phyloP scores from a whole-genome alignment of 2,329 filamentous ascomycete genomes.

The Diplodia mutila region DNA sequence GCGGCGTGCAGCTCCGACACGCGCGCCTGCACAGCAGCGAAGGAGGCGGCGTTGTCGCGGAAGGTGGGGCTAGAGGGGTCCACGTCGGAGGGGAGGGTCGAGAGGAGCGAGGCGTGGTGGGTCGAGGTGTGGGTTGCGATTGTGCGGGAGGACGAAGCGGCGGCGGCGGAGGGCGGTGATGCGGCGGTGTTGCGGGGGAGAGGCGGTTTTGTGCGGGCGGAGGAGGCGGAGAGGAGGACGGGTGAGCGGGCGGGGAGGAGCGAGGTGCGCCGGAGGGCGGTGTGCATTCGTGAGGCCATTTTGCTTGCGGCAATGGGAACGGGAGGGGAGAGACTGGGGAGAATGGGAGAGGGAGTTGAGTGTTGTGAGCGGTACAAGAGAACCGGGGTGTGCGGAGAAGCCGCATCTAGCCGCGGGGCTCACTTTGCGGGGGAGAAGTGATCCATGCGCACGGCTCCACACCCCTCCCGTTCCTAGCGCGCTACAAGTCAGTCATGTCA shows the following conservation, averaged over 20 bases:
- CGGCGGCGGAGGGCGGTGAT: not conserved
- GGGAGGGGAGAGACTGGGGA: not conserved
- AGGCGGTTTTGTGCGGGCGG: not conserved
- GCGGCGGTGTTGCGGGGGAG: not conserved
- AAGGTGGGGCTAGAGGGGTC: conserved; percentile 79
- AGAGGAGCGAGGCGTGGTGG: conserved; percentile 82
- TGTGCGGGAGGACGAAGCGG: conserved; percentile 36
- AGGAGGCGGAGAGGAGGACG: not conserved
- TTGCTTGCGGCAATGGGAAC: not conserved
- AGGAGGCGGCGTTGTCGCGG: conserved; percentile 76
- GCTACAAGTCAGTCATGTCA: not conserved
- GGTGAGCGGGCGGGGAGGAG: not conserved
- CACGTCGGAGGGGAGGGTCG: conserved; percentile 69
- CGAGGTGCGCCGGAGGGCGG: not conserved
- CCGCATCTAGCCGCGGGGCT: conserved; percentile 4
- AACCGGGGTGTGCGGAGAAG: conserved; percentile 8
- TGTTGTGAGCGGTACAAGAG: conserved; percentile 9
- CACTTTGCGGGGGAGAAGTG: conserved; percentile 6
- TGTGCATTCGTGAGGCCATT: conserved; percentile 1
- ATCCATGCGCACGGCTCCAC: conserved; percentile 8
- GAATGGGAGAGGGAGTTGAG: not conserved
- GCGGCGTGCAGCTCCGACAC: conserved; percentile 71
- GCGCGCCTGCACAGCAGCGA: conserved; percentile 71
- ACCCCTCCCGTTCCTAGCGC: conserved; percentile 18
- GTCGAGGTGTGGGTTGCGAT: conserved; percentile 79